These are phyloP conservation scores for Ascosphaera pollenicola DNA, from an alignment of 2,329 filamentous ascomycete genomes.

Conservation along the genomic window DNA sequence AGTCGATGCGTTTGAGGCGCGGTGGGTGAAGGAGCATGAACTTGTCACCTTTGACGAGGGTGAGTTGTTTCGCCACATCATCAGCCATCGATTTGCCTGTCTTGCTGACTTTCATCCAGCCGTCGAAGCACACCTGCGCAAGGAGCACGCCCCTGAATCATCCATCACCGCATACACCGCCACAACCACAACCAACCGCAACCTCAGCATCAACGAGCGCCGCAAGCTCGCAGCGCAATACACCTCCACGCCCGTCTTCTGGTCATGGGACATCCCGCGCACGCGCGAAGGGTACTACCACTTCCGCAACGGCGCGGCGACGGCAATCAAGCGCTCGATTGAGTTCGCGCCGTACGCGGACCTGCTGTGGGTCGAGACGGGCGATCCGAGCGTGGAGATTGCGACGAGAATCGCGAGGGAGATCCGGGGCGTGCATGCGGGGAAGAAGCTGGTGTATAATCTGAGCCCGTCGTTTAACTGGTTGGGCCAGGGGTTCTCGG, in stretches of 20 bases:
- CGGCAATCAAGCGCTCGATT: conserved; percentile 76
- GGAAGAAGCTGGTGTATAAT: conserved; percentile 91
- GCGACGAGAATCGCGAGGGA: conserved; percentile 53
- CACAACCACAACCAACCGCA: conserved; percentile 38
- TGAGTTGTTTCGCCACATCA: conserved; percentile 8
- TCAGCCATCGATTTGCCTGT: neutral
- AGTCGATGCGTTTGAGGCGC: conserved; percentile 66
- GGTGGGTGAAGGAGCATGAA: conserved; percentile 71
- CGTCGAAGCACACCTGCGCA: conserved; percentile 49
- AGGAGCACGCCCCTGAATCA: conserved; percentile 39
- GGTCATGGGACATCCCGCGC: conserved; percentile 78
- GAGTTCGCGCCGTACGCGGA: conserved; percentile 85
- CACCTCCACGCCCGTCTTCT: conserved; percentile 48
- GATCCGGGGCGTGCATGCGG: conserved; percentile 46
- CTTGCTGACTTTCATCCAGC: conserved; percentile 23
- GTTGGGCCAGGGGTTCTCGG: conserved; percentile 83
- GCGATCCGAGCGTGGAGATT: conserved; percentile 61
- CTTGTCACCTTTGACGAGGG: conserved; percentile 79
- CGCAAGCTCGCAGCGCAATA: conserved; percentile 47
- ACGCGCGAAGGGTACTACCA: conserved; percentile 91
- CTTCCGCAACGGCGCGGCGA: conserved; percentile 41
- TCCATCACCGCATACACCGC: conserved; percentile 45
- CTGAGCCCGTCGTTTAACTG: conserved; percentile 95
- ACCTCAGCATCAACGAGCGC: conserved; percentile 59
- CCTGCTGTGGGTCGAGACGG: conserved; percentile 92